phyloP scores from a whole-genome alignment of 805 yeast genomes.

The Lachancea sp. region DNA sequence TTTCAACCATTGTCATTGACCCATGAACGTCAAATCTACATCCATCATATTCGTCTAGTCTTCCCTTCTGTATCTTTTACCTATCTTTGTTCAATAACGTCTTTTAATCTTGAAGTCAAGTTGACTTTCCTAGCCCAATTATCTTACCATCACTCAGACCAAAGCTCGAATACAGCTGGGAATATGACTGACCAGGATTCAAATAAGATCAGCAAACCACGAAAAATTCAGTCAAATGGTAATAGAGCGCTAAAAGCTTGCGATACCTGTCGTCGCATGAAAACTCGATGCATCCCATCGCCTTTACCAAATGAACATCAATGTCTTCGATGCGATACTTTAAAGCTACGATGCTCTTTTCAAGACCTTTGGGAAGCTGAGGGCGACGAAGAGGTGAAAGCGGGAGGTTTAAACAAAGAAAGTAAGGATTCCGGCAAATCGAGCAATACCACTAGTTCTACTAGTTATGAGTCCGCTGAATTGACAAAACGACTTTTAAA shows the following conservation, averaged over 20 bases:
- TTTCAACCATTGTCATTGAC: too few relatives aligned
- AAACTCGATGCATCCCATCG: slow-evolving; percentile 57
- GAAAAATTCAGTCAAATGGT: slow-evolving; percentile 9
- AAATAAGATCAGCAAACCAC: slow-evolving; percentile 8
- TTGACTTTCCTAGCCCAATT: too few relatives aligned
- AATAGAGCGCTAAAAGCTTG: slow-evolving; percentile 48
- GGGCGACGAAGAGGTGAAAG: neutral
- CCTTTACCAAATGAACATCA: slow-evolving; percentile 37
- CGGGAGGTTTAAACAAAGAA: neutral
- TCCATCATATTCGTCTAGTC: too few relatives aligned
- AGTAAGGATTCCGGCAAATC: neutral
- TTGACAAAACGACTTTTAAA: slow-evolving; percentile 14
- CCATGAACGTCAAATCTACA: too few relatives aligned
- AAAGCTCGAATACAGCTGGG: neutral
- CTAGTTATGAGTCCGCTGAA: slow-evolving; percentile 10
- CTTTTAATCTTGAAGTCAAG: too few relatives aligned
- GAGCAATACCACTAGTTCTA: neutral
- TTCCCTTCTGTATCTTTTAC: too few relatives aligned
- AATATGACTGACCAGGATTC: slow-evolving; percentile 1
- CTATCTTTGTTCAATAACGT: too few relatives aligned
- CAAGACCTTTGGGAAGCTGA: slow-evolving; percentile 21
- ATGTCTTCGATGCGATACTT: slow-evolving; percentile 54
- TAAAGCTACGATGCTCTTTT: slow-evolving; percentile 49
- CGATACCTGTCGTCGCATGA: slow-evolving; percentile 47
- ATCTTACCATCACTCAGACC: neutral